Evolutionary conservation across 805 yeast genomes (phyloP), one percentile per base, ranked within the genome.

Genomic region (Priceomyces castillae): DNA sequence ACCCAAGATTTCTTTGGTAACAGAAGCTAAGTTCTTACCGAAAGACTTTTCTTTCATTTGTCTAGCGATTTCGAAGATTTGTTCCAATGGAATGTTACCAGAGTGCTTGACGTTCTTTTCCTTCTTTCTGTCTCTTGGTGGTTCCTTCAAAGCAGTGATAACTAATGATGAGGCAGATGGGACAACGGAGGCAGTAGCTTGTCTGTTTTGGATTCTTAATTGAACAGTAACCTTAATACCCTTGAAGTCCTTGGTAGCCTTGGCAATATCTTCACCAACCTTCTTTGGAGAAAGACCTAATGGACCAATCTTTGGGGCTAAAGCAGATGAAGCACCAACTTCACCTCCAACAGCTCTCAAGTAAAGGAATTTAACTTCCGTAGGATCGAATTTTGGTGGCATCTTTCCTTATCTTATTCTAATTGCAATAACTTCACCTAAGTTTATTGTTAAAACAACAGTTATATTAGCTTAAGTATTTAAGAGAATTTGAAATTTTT

Each of bases 271-370:
- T 80, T 94, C 99, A 90, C 99, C 99, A 71, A 94, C 97, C 86
- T 94, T 92, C 95, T 92, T 94, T 81, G 99, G 97, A 54, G 97
- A 90, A 66, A 94, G 82, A 90, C 99, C 99, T 73, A 94, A 88
- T 65, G 99, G 99, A 88, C 99, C 99, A 72, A 94, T 94, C 92
- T 94, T 94, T 74, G 99, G 99, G 65, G 99, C 99, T 69, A 94
- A 86, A 61, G 99, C 97, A 60, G 99, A 87, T 55, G 98, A 90
- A 69, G 97, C 96, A 81, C 98, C 99, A 68, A 94, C 95, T 83
- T 94, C 99, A 84, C 99, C 99, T 87, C 99, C 99, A 64, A 90
- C 95, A 78, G 99, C 97, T 86, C 99, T 89, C 78, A 94, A 81
- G 88, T 92, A 92, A 79, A 94, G 81, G 87, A 79, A 88, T 79